Conservation (phyloP, 1,284 basidiomycete species). For the Ustilago xerochloae region DNA sequence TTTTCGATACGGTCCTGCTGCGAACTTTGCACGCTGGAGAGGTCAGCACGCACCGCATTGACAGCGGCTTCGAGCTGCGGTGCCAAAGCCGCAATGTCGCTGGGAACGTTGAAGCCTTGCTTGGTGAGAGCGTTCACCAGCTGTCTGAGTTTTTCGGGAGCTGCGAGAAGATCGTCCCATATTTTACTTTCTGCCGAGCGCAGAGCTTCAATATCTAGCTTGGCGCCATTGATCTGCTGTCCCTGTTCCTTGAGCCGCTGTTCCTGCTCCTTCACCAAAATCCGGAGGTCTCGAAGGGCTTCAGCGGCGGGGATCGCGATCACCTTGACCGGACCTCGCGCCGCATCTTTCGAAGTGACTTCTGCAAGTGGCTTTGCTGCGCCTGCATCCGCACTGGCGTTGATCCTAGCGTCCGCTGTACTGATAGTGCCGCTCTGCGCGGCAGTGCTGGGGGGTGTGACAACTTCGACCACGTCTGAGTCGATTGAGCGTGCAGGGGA, state of each 20-base stretch:
- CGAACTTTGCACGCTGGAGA: not conserved
- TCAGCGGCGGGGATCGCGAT: not conserved
- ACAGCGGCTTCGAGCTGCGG: not conserved
- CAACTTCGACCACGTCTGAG: not conserved
- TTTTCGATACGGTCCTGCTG: too few relatives aligned
- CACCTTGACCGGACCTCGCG: not conserved
- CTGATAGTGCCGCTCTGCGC: not conserved
- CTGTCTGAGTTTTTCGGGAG: not conserved
- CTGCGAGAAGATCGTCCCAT: not conserved
- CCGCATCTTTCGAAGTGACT: not conserved
- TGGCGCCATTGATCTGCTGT: not conserved
- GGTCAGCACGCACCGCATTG: not conserved
- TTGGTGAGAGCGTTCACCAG: slow-evolving; percentile 17
- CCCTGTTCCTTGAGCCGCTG: slow-evolving; percentile 5
- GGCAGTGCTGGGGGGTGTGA: not conserved
- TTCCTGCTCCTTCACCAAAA: slow-evolving; percentile 7
- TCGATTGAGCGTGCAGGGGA: not conserved
- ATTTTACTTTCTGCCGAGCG: not conserved
- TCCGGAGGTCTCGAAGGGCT: not conserved
- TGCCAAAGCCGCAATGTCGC: not conserved
- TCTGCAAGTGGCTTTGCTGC: not conserved
- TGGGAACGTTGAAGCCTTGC: not conserved
- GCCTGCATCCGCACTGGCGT: not conserved
- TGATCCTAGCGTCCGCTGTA: not conserved
- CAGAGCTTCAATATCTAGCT: not conserved